phyloP scores from a whole-genome alignment of 2,329 filamentous ascomycete species.

The Reticulascus tulasneorum region DNA sequence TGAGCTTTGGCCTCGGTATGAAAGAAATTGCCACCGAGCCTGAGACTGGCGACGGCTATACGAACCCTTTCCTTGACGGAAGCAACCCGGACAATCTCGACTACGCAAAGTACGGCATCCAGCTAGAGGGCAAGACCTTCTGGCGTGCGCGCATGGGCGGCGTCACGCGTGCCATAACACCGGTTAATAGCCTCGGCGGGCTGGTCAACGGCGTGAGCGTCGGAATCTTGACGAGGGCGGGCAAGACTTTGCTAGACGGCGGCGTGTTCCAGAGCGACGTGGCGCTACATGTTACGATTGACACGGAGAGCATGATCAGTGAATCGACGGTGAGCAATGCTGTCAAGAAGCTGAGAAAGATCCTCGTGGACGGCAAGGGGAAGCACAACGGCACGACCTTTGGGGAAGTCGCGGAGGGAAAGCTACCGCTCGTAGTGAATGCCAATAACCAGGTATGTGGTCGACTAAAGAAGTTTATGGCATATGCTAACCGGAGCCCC shows the following conservation, averaged over 20 bases:
- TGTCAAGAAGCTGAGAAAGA: slow-evolving; percentile 29
- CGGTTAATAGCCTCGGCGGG: slow-evolving; percentile 25
- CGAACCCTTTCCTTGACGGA: slow-evolving; percentile 21
- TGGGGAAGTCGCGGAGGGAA: slow-evolving; percentile 30
- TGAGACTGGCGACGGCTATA: slow-evolving; percentile 42
- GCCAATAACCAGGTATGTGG: slow-evolving; percentile 18
- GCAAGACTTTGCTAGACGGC: slow-evolving; percentile 33
- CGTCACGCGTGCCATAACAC: slow-evolving; percentile 37
- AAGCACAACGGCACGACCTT: slow-evolving; percentile 31
- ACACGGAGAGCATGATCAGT: slow-evolving; percentile 25
- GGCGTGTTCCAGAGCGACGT: slow-evolving; percentile 38
- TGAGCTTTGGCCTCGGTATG: slow-evolving; percentile 44
- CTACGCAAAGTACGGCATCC: slow-evolving; percentile 36
- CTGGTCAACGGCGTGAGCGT: slow-evolving; percentile 37
- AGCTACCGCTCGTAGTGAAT: slow-evolving; percentile 35
- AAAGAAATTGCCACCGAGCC: slow-evolving; percentile 42
- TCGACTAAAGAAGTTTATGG: not conserved
- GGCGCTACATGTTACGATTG: slow-evolving; percentile 36
- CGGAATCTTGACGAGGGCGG: slow-evolving; percentile 33
- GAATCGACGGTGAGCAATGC: slow-evolving; percentile 19
- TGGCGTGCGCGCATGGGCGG: slow-evolving; percentile 37
- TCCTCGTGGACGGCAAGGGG: slow-evolving; percentile 27
- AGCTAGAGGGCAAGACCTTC: slow-evolving; percentile 36
- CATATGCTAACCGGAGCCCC: slow-evolving; percentile 2
- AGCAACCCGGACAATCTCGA: slow-evolving; percentile 24